Evolutionary conservation across 2,329 filamentous ascomycete genomes (phyloP).

Genomic region (Huntiella abstrusa): DNA sequence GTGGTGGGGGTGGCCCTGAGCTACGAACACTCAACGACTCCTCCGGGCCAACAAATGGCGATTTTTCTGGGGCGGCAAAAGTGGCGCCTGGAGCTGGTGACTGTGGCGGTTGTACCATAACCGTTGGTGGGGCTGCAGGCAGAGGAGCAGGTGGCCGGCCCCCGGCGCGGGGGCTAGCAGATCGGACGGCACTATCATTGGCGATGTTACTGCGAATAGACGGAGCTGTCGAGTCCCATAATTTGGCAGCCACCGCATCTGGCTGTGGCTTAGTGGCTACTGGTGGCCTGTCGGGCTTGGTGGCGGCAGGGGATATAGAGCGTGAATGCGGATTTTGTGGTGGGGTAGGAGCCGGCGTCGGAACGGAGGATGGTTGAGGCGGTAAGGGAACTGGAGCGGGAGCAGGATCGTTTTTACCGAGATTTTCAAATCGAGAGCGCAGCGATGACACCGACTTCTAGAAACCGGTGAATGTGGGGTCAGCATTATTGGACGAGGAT

Average conservation of each 20-base stretch:
- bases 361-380: constrained; percentile 17
- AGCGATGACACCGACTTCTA: constrained; percentile 70
- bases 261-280: neutral
- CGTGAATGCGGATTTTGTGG: constrained; percentile 15
- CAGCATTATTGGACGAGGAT: constrained; percentile 30
- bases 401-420: constrained; percentile 30
- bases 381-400: constrained; percentile 21
- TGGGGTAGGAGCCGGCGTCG: constrained; percentile 2
- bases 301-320: constrained; percentile 19
- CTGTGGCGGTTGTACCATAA: constrained; percentile 50
- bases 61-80: neutral
- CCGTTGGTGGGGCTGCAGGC: constrained; percentile 33
- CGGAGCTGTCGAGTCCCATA: constrained; percentile 9
- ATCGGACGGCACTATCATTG: constrained; percentile 13
- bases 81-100: constrained; percentile 32
- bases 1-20: constrained; percentile 30
- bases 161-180: constrained; percentile 9
- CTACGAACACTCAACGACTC: constrained; percentile 22
- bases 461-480: neutral
- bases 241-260: neutral
- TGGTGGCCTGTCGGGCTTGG: constrained; percentile 24
- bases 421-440: constrained; percentile 63
- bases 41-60: neutral
- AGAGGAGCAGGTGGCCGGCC: too few relatives aligned
- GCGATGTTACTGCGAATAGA: constrained; percentile 15